Evolutionary conservation across 2,329 filamentous ascomycete species (phyloP).

Genomic region (Conoideocrella luteorostrata): DNA sequence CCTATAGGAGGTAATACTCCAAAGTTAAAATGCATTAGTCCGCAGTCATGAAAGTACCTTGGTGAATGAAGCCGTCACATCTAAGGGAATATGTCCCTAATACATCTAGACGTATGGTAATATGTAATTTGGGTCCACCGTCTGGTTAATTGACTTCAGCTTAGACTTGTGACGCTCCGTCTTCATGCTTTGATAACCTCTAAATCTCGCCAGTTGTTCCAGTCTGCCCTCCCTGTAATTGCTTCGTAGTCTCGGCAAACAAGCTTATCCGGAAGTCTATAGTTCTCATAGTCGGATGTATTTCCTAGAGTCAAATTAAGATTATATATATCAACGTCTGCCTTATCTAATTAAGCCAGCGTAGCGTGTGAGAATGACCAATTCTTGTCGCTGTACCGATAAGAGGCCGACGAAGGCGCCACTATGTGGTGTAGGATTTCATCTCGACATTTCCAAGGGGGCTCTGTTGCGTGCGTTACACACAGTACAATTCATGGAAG

Average conservation of each 20-base stretch:
- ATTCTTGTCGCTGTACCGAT: background rate
- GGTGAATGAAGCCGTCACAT: too few relatives aligned
- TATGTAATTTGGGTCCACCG: background rate
- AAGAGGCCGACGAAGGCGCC: background rate
- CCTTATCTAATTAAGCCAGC: background rate
- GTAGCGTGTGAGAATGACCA: background rate
- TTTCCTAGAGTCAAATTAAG: background rate
- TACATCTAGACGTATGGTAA: background rate
- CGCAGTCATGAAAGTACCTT: too few relatives aligned
- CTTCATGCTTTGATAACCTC: background rate
- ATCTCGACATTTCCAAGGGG: background rate
- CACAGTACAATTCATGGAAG: background rate
- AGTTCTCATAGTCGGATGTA: background rate
- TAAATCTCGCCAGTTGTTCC: background rate
- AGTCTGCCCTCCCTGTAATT: background rate
- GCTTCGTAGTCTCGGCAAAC: constrained; percentile 1
- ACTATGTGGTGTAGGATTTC: background rate
- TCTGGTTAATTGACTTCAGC: background rate
- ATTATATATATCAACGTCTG: background rate
- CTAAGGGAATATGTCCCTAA: background rate
- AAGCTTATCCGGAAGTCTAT: background rate
- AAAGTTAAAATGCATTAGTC: too few relatives aligned
- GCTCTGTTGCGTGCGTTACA: background rate
- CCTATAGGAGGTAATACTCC: too few relatives aligned
- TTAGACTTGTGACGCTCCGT: background rate